Percentiles rank a stretch among this genome's conserved stretches.
These are phyloP conservation scores for Viola odorata DNA, from an alignment of 345 rosid genomes.

Conservation along the genomic window DNA sequence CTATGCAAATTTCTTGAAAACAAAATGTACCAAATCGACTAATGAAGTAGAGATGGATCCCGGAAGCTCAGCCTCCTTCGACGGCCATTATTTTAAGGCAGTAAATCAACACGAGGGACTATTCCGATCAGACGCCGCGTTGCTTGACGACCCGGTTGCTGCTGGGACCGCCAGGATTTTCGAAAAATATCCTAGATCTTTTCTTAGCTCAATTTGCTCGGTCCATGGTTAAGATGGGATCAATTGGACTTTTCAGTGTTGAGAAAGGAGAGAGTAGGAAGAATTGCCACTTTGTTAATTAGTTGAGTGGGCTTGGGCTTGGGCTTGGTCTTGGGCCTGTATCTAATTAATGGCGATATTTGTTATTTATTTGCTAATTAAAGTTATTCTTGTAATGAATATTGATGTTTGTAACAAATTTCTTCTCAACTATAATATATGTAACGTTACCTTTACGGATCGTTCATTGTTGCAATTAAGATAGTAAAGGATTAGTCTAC, in stretches of 20 bases:
- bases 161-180: slow-evolving; percentile 11
- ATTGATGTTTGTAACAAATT: too few species aligned
- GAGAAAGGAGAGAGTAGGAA: slow-evolving; percentile 47
- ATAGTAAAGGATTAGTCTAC: too few species aligned
- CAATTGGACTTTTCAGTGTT: slow-evolving; percentile 34
- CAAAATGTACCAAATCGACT: slow-evolving; percentile 34
- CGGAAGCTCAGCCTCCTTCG: slow-evolving; percentile 31
- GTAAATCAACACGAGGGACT: slow-evolving; percentile 34
- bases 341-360: too few species aligned
- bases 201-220: slow-evolving; percentile 42
- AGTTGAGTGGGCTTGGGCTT: too few species aligned
- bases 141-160: slow-evolving; percentile 38
- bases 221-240: slow-evolving; percentile 53
- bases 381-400: too few species aligned
- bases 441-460: too few species aligned
- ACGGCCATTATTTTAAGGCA: slow-evolving; percentile 37
- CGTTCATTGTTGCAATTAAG: too few species aligned
- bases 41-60: slow-evolving; percentile 49
- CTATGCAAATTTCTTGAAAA: slow-evolving; percentile 36
- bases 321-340: too few species aligned
- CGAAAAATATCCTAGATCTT: slow-evolving; percentile 3
- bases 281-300: slow-evolving; percentile 37
- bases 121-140: slow-evolving; percentile 48
- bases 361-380: too few species aligned
- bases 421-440: too few species aligned